A percentile compares a stretch with the other conserved stretches of the same genome.
phyloP scores from a whole-genome alignment of 2,329 filamentous ascomycete species.

The Venturia oleaginea region DNA sequence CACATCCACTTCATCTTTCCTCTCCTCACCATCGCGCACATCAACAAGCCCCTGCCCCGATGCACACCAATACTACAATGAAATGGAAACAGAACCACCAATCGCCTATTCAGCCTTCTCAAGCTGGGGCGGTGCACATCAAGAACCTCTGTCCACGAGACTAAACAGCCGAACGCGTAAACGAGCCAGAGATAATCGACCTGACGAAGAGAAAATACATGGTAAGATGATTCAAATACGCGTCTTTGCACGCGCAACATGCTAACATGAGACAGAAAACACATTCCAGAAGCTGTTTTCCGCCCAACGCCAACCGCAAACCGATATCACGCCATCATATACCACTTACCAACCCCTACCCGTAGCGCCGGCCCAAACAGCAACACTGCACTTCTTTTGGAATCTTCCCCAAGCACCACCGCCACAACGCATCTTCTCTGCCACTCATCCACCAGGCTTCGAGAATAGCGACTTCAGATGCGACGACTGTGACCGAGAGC shows the following conservation, averaged over 20 bases:
- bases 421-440: constrained; percentile 17
- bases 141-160: constrained; percentile 21
- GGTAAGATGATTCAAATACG: constrained; percentile 30
- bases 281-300: constrained; percentile 37
- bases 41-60: constrained; percentile 15
- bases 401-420: constrained; percentile 28
- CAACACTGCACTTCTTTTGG: constrained; percentile 41
- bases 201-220: constrained; percentile 46
- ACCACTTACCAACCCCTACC: constrained; percentile 16
- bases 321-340: constrained; percentile 6
- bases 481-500: constrained; percentile 35
- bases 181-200: constrained; percentile 48
- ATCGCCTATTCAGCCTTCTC: constrained; percentile 16
- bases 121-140: constrained; percentile 26
- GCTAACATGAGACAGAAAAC: constrained; percentile 26
- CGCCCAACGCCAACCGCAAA: constrained; percentile 30
- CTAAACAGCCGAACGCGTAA: constrained; percentile 51
- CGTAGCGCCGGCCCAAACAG: constrained; percentile 28
- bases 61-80: constrained; percentile 13
- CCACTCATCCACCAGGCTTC: constrained; percentile 14
- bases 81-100: constrained; percentile 23
- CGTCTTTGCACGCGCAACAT: background rate
- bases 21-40: constrained; percentile 21
- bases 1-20: constrained; percentile 33
- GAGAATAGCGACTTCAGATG: constrained; percentile 23